Evolutionary conservation across 805 yeast genomes (phyloP).

Genomic region (Teunomyces barrocoloradensis): DNA sequence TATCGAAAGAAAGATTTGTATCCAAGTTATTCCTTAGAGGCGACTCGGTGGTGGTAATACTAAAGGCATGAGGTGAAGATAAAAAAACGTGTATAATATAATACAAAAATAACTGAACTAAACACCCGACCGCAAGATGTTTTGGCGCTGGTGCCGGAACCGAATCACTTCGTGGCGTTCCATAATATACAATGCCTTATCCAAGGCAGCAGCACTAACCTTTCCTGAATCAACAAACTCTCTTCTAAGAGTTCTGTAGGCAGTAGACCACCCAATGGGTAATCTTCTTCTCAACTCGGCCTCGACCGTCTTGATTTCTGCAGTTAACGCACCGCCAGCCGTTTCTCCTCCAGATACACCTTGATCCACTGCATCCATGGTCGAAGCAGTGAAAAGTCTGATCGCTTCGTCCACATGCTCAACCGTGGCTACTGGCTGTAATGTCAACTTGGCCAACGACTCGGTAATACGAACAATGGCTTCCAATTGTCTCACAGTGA

Average conservation of each 20-base stretch:
- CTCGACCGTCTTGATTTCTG: constrained; percentile 77
- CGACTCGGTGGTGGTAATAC: constrained; percentile 85
- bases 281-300: constrained; percentile 82
- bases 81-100: not conserved
- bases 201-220: constrained; percentile 69
- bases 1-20: constrained; percentile 68
- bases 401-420: constrained; percentile 95
- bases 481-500: constrained; percentile 95
- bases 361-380: constrained; percentile 90
- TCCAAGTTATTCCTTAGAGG: constrained; percentile 92
- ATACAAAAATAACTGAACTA: constrained; percentile 16
- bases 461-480: constrained; percentile 96
- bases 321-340: constrained; percentile 53
- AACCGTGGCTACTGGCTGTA: constrained; percentile 80
- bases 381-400: constrained; percentile 90
- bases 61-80: constrained; percentile 38
- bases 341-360: constrained; percentile 47
- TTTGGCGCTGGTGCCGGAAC: constrained; percentile 82
- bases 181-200: constrained; percentile 74
- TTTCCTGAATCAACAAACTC: constrained; percentile 73
- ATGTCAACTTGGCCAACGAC: constrained; percentile 80
- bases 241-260: constrained; percentile 74
- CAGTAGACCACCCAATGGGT: constrained; percentile 96
- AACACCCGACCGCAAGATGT: constrained; percentile 73
- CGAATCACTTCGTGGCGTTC: constrained; percentile 88